Conservation (phyloP, 192 early-diverging fungal genomes). For the Coemansia sp. region DNA sequence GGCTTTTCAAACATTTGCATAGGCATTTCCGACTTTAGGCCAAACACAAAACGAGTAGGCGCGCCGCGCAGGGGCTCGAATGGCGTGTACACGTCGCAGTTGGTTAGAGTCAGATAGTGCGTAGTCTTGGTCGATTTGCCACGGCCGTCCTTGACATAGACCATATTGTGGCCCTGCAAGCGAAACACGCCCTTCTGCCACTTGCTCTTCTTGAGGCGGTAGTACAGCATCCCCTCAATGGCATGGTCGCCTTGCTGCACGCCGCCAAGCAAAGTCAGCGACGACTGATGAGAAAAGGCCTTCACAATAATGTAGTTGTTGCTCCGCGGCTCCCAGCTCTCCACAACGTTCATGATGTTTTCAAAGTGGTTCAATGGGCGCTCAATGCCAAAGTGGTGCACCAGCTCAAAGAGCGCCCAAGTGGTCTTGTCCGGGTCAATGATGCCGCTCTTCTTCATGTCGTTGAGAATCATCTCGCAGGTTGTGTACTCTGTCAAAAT, state of each 20-base stretch:
- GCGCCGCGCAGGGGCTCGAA: constrained; percentile 61
- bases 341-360: constrained; percentile 72
- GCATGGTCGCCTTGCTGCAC: constrained; percentile 41
- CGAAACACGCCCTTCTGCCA: constrained; percentile 77
- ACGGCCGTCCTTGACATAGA: constrained; percentile 27
- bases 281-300: constrained; percentile 53
- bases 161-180: constrained; percentile 45
- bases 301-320: constrained; percentile 73
- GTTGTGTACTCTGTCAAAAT: constrained; percentile 71
- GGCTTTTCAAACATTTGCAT: constrained; percentile 77
- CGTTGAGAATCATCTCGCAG: constrained; percentile 65
- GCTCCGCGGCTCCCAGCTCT: constrained; percentile 75
- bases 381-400: constrained; percentile 81
- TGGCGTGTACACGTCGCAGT: constrained; percentile 82
- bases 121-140: constrained; percentile 33
- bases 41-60: constrained; percentile 79
- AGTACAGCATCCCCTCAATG: constrained; percentile 64
- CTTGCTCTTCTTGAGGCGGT: constrained; percentile 77
- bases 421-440: constrained; percentile 45
- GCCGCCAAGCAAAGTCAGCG: constrained; percentile 20
- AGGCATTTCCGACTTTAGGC: constrained; percentile 73
- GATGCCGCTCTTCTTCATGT: constrained; percentile 61
- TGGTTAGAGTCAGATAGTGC: constrained; percentile 54
- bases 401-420: constrained; percentile 91
- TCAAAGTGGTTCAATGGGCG: constrained; percentile 90